These are phyloP conservation scores for Anaeramoeba flamelloides DNA, from an alignment of 78 protist genomes.

Conservation along the genomic window DNA sequence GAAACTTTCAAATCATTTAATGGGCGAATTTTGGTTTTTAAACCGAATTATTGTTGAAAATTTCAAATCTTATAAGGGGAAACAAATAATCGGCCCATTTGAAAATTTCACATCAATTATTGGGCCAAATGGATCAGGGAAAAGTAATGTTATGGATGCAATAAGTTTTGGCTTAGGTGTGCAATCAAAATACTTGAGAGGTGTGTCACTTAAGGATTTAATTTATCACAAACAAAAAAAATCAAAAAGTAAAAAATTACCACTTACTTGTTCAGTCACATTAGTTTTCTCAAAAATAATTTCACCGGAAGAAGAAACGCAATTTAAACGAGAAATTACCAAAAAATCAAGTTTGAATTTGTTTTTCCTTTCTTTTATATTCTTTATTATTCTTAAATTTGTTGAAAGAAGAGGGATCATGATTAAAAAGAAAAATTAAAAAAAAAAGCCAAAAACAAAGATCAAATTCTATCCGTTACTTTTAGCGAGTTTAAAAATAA, in stretches of 20 bases:
- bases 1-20: too few species aligned
- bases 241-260: too few species aligned
- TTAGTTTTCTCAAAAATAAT: too few species aligned
- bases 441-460: background rate
- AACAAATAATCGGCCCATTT: conserved; percentile 71
- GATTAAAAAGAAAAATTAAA: background rate
- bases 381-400: background rate
- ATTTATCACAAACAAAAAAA: conserved; percentile 5
- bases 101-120: conserved; percentile 70
- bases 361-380: background rate
- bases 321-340: too few species aligned
- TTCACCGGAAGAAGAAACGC: too few species aligned
- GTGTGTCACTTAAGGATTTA: conserved; percentile 31
- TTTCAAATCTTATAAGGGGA: conserved; percentile 84
- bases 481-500: too few species aligned
- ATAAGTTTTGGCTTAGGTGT: conserved; percentile 81
- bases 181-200: conserved; percentile 47
- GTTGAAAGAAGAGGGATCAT: background rate
- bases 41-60: too few species aligned
- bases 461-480: too few species aligned
- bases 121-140: conserved; percentile 92
- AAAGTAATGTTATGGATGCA: conserved; percentile 30
- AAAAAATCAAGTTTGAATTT: background rate
- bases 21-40: too few species aligned
- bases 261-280: too few species aligned